phyloP scores from a whole-genome alignment of 306 rosid species.

The Mimosa pudica region DNA sequence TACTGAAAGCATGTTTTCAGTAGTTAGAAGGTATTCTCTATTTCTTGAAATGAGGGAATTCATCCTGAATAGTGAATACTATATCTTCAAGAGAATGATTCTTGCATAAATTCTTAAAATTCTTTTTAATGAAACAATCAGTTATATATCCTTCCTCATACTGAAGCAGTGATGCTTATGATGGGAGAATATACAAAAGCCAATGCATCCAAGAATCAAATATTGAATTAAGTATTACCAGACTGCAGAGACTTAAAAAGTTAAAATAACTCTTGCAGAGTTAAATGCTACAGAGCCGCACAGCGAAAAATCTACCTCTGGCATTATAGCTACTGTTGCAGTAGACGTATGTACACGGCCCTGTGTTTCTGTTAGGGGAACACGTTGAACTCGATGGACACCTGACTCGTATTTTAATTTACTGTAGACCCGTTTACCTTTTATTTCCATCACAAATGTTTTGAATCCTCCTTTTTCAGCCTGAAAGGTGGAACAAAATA shows the following conservation, averaged over 20 bases:
- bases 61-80: neutral
- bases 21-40: neutral
- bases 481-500: conserved; percentile 46
- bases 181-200: conserved; percentile 22
- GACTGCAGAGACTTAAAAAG: conserved; percentile 23
- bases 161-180: conserved; percentile 4
- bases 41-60: neutral
- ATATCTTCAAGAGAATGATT: neutral
- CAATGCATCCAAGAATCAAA: conserved; percentile 32
- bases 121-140: neutral
- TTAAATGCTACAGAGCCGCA: conserved; percentile 22
- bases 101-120: neutral
- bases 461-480: conserved; percentile 98
- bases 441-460: conserved; percentile 94
- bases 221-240: conserved; percentile 6
- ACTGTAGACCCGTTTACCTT: conserved; percentile 90
- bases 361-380: conserved; percentile 95
- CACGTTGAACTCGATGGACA: conserved; percentile 98
- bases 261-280: conserved; percentile 20
- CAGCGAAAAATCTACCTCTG: conserved; percentile 65
- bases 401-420: conserved; percentile 95
- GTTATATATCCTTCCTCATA: neutral
- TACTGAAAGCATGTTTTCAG: neutral
- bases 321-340: conserved; percentile 99
- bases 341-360: conserved; percentile 99